A percentile compares a stretch with the other conserved stretches of the same genome.
These are phyloP conservation scores for Talaromyces sp. DNA, from an alignment of 2,329 filamentous ascomycete genomes.

Conservation along the genomic window DNA sequence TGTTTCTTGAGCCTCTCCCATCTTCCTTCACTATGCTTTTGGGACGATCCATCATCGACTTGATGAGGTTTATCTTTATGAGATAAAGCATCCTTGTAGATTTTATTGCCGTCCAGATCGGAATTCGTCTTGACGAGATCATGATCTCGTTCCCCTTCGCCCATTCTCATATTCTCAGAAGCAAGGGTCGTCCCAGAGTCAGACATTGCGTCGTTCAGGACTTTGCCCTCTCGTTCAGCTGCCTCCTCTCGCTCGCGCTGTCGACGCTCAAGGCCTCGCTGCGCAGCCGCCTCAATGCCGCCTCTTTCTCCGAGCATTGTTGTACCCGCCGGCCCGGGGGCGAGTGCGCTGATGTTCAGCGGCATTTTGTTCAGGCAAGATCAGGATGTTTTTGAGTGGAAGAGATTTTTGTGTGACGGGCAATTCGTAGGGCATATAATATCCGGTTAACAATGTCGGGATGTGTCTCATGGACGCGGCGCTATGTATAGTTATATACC, in stretches of 20 bases:
- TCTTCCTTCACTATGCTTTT: neutral
- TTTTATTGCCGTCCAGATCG: neutral
- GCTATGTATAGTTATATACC: neutral
- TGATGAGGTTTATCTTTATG: neutral
- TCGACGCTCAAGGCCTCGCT: conserved; percentile 4
- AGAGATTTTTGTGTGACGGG: no score
- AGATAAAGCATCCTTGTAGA: neutral
- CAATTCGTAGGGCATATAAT: neutral
- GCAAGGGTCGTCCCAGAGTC: neutral
- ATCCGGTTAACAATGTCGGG: neutral
- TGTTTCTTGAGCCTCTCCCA: conserved; percentile 1
- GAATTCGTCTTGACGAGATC: neutral
- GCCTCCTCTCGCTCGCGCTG: conserved; percentile 7
- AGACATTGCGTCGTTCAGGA: conserved; percentile 7
- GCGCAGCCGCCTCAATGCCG: conserved; percentile 11
- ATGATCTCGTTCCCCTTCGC: neutral
- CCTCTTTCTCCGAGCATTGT: conserved; percentile 16
- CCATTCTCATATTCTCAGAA: neutral
- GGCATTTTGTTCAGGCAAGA: neutral
- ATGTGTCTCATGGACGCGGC: neutral
- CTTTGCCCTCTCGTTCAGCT: neutral
- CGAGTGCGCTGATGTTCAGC: conserved; percentile 2
- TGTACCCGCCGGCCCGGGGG: conserved; percentile 7
- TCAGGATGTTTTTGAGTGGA: neutral
- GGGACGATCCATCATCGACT: neutral